Evolutionary conservation across 1,139 yeast species (phyloP).

Genomic region (Yamadazyma sp.): DNA sequence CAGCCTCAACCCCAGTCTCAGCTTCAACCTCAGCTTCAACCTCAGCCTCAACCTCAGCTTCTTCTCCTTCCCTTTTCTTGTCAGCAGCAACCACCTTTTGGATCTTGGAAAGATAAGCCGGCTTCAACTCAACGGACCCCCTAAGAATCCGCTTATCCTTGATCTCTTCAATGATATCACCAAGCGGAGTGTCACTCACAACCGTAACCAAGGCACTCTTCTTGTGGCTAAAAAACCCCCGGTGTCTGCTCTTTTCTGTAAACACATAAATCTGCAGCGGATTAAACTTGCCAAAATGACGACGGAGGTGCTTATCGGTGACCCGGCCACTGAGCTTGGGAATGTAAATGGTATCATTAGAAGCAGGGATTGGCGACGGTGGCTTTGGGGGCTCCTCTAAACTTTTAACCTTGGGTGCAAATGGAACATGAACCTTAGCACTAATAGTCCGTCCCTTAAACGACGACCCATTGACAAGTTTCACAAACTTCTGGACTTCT

Average conservation of each 20-base stretch:
- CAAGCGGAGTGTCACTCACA: conserved; percentile 40
- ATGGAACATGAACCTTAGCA: conserved; percentile 42
- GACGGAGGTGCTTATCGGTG: conserved; percentile 43
- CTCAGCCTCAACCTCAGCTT: too few relatives aligned
- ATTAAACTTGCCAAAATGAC: conserved; percentile 41
- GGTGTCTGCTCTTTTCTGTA: conserved; percentile 24
- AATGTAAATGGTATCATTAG: conserved; percentile 51
- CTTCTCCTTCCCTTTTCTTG: conserved; percentile 5
- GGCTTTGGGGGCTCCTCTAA: conserved; percentile 2
- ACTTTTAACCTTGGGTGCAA: conserved; percentile 28
- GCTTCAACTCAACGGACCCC: conserved; percentile 32
- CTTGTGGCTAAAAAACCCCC: conserved; percentile 15
- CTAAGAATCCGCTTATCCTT: conserved; percentile 25
- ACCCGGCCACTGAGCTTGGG: conserved; percentile 41
- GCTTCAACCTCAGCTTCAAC: too few relatives aligned
- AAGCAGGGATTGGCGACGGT: conserved; percentile 1
- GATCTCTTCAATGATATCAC: conserved; percentile 43
- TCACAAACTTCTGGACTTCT: conserved; percentile 48
- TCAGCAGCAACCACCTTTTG: conserved; percentile 41
- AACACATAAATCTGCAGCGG: conserved; percentile 51
- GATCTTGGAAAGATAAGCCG: conserved; percentile 42
- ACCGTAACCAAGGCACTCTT: conserved; percentile 58
- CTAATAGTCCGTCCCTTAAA: conserved; percentile 39
- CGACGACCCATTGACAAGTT: conserved; percentile 37
- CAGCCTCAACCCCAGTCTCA: too few relatives aligned